Evolutionary conservation across 176 grass and related monocot species (phyloP).

Genomic region (Rhipidocladum racemiflorum): DNA sequence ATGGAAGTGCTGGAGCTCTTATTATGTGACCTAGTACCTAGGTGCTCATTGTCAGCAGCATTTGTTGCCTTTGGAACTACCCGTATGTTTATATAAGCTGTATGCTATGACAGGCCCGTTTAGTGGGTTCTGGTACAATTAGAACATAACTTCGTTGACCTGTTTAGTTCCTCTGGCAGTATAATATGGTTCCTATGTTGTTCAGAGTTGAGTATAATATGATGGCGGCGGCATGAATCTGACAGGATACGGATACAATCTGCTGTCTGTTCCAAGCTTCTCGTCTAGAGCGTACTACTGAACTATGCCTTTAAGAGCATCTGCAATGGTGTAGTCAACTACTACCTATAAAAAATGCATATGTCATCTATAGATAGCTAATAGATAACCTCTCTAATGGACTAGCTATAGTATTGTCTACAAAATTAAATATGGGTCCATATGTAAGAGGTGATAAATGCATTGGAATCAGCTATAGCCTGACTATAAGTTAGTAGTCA

Average conservation of each 20-base stretch:
- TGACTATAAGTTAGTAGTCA: no score
- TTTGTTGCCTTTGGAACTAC: constrained; percentile 21
- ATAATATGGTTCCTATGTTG: background rate
- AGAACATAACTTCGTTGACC: background rate
- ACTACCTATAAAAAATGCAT: no score
- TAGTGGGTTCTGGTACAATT: constrained; percentile 5
- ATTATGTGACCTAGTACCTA: constrained; percentile 11
- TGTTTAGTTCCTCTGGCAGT: background rate
- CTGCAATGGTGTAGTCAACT: no score
- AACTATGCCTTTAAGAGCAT: background rate
- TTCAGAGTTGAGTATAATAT: background rate
- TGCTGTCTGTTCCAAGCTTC: background rate
- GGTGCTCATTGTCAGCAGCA: constrained; percentile 21
- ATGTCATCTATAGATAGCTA: no score
- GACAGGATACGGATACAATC: background rate
- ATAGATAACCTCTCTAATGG: no score
- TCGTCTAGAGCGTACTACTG: background rate
- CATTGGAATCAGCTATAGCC: no score
- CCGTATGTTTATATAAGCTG: constrained; percentile 5
- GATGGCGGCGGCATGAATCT: background rate
- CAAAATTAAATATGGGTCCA: no score
- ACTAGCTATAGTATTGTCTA: no score
- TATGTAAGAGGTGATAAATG: no score
- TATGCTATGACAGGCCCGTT: constrained; percentile 12
- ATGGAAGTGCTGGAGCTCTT: constrained; percentile 32